A percentile compares a stretch with the other conserved stretches of the same genome.
These are phyloP conservation scores for Exophiala bonariae DNA, from an alignment of 2,329 filamentous ascomycete genomes.

Conservation along the genomic window DNA sequence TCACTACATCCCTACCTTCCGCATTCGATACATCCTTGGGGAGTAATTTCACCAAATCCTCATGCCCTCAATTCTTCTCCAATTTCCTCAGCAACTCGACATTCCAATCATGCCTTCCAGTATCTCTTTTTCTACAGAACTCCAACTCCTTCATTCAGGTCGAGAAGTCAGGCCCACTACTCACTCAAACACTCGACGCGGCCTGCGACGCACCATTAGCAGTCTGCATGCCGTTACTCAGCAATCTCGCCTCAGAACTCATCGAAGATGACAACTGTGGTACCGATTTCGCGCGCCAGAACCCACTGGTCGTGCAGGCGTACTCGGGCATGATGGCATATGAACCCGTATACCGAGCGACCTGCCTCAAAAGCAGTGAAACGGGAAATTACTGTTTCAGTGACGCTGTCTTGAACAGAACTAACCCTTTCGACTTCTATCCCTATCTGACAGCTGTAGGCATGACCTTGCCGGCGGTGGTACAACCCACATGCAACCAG, in stretches of 20 bases:
- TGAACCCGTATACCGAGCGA: slow-evolving; percentile 73
- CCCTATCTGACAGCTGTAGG: slow-evolving; percentile 87
- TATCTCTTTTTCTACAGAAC: slow-evolving; percentile 82
- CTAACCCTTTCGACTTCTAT: slow-evolving; percentile 70
- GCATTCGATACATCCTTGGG: slow-evolving; percentile 68
- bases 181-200: slow-evolving; percentile 75
- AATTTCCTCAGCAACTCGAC: slow-evolving; percentile 64
- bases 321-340: slow-evolving; percentile 77
- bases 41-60: slow-evolving; percentile 59
- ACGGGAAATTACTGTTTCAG: slow-evolving; percentile 75
- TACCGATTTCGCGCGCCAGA: slow-evolving; percentile 65
- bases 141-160: slow-evolving; percentile 83
- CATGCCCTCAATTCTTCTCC: slow-evolving; percentile 60
- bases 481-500: slow-evolving; percentile 70
- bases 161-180: slow-evolving; percentile 67
- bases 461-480: slow-evolving; percentile 63
- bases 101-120: slow-evolving; percentile 74
- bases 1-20: slow-evolving; percentile 52
- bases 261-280: slow-evolving; percentile 66
- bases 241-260: slow-evolving; percentile 65
- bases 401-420: slow-evolving; percentile 75
- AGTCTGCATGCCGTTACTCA: slow-evolving; percentile 67
- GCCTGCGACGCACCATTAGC: slow-evolving; percentile 69
- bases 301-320: slow-evolving; percentile 71
- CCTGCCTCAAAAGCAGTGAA: slow-evolving; percentile 70